phyloP scores from a whole-genome alignment of 2,329 filamentous ascomycete species.

The Orbilia ellipsospora region DNA sequence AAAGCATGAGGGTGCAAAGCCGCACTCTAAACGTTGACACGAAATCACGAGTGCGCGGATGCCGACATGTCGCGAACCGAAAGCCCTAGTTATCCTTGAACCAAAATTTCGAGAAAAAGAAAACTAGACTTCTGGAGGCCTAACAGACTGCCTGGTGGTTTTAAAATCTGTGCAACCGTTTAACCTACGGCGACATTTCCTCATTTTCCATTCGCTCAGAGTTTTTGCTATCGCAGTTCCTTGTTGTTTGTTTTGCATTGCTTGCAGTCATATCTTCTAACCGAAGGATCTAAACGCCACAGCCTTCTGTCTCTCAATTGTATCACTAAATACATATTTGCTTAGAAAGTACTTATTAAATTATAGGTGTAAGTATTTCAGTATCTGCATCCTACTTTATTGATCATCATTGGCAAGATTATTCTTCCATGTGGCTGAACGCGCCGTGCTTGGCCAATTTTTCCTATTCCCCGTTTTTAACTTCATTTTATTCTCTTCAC shows the following conservation, averaged over 20 bases:
- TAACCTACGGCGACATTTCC: not conserved
- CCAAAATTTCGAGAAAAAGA: not conserved
- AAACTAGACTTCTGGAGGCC: not conserved
- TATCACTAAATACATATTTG: not conserved
- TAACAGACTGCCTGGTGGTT: not conserved
- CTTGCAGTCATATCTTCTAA: constrained; percentile 6
- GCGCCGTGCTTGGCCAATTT: constrained; percentile 4
- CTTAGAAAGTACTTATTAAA: no score
- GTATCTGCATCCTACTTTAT: not conserved
- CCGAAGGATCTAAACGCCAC: constrained; percentile 43
- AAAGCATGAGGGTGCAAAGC: not conserved
- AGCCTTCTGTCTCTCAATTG: constrained; percentile 13
- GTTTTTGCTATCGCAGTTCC: not conserved
- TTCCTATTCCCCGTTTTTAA: not conserved
- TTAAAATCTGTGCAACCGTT: not conserved
- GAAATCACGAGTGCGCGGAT: constrained; percentile 3
- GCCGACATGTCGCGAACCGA: not conserved
- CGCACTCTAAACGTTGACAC: not conserved
- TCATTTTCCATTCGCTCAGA: not conserved
- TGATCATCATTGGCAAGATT: not conserved
- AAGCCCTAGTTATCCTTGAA: no score
- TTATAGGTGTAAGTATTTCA: no score
- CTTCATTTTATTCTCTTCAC: not conserved
- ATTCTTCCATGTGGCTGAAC: not conserved
- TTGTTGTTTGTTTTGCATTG: no score